These are phyloP conservation scores for Cyberlindnera xishuangbannaensis DNA, from an alignment of 805 yeast genomes.

Conservation along the genomic window DNA sequence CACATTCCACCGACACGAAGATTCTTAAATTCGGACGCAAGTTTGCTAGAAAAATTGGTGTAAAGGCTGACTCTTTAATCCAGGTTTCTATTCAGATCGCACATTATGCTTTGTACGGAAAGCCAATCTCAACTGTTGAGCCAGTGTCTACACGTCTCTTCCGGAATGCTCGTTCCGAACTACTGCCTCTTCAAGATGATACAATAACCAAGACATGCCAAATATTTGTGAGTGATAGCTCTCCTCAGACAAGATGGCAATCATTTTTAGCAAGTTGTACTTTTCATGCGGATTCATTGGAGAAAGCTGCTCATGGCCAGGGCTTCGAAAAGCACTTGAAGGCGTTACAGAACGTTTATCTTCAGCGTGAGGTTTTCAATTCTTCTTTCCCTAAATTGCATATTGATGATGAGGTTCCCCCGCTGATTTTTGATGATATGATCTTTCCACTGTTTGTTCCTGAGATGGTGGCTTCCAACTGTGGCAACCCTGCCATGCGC, in stretches of 20 bases:
- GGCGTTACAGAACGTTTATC: conserved; percentile 53
- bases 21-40: conserved; percentile 76
- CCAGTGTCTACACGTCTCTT: conserved; percentile 78
- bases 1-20: conserved; percentile 71
- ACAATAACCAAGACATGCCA: conserved; percentile 48
- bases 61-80: conserved; percentile 83
- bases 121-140: conserved; percentile 82
- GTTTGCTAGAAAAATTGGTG: conserved; percentile 70
- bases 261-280: conserved; percentile 45
- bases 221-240: conserved; percentile 52
- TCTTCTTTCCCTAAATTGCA: conserved; percentile 37
- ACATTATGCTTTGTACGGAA: conserved; percentile 86
- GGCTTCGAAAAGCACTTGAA: conserved; percentile 73
- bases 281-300: conserved; percentile 44
- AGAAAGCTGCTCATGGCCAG: conserved; percentile 49
- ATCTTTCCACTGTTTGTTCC: conserved; percentile 34
- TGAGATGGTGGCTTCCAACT: conserved; percentile 56
- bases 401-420: conserved; percentile 32
- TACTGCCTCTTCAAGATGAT: conserved; percentile 59
- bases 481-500: conserved; percentile 87
- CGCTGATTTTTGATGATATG: conserved; percentile 38
- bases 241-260: conserved; percentile 41
- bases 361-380: conserved; percentile 42
- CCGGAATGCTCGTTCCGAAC: conserved; percentile 63
- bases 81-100: conserved; percentile 90